Base-by-base conservation (phyloP, 768 basidiomycete species). In the Amanita fuliginea region DNA sequence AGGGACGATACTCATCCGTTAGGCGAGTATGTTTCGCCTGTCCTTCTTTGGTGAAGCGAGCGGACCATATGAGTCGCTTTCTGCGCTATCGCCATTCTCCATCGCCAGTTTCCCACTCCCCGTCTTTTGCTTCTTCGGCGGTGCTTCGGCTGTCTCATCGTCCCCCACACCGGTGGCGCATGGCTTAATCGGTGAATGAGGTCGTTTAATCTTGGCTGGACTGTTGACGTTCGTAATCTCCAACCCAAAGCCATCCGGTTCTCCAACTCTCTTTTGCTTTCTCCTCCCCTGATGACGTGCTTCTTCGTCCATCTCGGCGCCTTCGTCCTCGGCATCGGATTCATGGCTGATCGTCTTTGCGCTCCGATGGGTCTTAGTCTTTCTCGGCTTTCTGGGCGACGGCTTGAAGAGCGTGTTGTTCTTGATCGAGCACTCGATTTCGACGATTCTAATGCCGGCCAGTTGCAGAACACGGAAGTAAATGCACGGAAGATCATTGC, bases 381-480 rank as follows among this genome's bases (percentile, higher is more conserved):
- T 70, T 62, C 59, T 64, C 7, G 62, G 56, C 33, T 64, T 75
- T 64, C 74, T 80, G 28, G 77, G 73, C 16, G 73, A 71, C n/a
- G 82, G 78, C 24, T 80, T 67, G 52, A 81, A 83, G 44, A 72
- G 67, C 54, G 64, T 73, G 52, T 73, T 67, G 56, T 86, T 75
- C 65, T 78, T 78, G 61, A 83, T 76, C 1, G 85, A 74, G 80
- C 78, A 85, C 63, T 87, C 84, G 59, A 88, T 81, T 65, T 87
- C 85, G 65, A 87, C 78, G 62, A 88, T 86, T 71, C 84, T 88
- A 62, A 18, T 18, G 19, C 3, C 18, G 35, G 14, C 3, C 22
- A 11, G 22, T 49, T 39, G 8, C 21, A 21, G 35, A 43, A 13
- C 24, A 47, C 8, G 16, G 6, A n/a, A 16, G 37, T 19, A 14